Base-by-base conservation (phyloP, 805 yeast genomes). In the Spathaspora arborariae region DNA sequence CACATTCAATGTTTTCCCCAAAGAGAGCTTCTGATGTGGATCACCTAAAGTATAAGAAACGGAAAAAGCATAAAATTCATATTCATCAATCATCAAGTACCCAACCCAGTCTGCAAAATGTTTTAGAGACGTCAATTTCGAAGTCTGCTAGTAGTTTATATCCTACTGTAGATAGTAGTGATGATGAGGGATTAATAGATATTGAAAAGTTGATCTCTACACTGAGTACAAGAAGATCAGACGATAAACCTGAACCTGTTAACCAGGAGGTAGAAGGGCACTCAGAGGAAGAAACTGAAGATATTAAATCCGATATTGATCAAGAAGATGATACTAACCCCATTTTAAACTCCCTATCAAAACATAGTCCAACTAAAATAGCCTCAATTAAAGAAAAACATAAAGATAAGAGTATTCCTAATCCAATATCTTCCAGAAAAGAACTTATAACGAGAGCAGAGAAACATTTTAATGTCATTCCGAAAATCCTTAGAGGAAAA, bases 401-500 rank as follows among this genome's bases (percentile, higher is more conserved):
- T 22, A n/a, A 30, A 19, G 38, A 45, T 6, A 41, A 45, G 5
- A 41, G 48, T 5, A 51, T 63, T 4, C 69, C 70, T 0, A 11
- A 30, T 7, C 57, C 68, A 44, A 53, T 52, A 54, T 27, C 22
- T 62, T 74, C 68, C 15, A 59, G 64, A 19, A 51, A 50, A 8
- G 65, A 59, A 36, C 48, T 80, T 13, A 48, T 60, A 15, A 27
- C 45, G 2, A 59, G 64, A 41, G 58, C 64, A 1, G 51, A 59
- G 20, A 59, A 66, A 20, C 63, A 70, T 42, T 39, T 71, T 15
- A 46, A 48, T 2, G 48, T 68, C 4, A 59, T 79, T 0, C 71
- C 72, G 1, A 52, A 56, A 10, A 63, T 80, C 18, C 59, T 80
- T n/a, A 58, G 66, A 1, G 85, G 81, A 2, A 50, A 66, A 10